A percentile compares a stretch with the other conserved stretches of the same genome.
Evolutionary conservation across 202 grass and related monocot species (phyloP).

Genomic region (Setaria viridis): DNA sequence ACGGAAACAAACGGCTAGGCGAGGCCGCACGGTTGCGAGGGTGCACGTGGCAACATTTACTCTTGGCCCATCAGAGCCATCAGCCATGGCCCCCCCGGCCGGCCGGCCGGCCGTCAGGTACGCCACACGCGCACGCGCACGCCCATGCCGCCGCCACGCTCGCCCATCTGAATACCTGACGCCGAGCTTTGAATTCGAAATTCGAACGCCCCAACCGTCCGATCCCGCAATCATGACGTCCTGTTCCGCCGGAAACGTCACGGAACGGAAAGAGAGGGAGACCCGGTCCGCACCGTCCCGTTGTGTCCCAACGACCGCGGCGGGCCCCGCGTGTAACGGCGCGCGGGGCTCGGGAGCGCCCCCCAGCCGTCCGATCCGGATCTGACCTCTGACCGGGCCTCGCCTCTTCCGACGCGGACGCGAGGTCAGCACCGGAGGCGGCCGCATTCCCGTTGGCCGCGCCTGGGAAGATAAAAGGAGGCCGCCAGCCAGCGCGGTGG

Average conservation of each 20-base stretch:
- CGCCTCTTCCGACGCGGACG: not conserved
- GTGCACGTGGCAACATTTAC: slow-evolving; percentile 20
- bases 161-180: not conserved
- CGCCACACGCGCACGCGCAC: not conserved
- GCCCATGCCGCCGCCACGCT: slow-evolving; percentile 4
- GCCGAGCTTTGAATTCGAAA: slow-evolving; percentile 14
- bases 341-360: not conserved
- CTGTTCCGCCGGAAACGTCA: not conserved
- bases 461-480: too few species aligned
- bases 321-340: slow-evolving; percentile 45
- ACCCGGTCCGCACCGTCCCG: not conserved
- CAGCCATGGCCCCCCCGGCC: not conserved
- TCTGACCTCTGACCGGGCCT: slow-evolving; percentile 8
- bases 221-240: not conserved
- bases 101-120: not conserved
- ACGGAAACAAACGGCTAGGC: slow-evolving; percentile 28
- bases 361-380: slow-evolving; percentile 45
- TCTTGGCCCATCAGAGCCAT: not conserved
- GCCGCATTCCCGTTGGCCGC: not conserved
- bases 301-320: slow-evolving; percentile 18
- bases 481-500: not conserved
- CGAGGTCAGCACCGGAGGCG: not conserved
- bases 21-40: not conserved
- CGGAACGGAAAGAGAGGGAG: not conserved
- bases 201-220: not conserved